These are phyloP conservation scores for Murraya koenigii DNA, from an alignment of 345 rosid species.

Conservation along the genomic window DNA sequence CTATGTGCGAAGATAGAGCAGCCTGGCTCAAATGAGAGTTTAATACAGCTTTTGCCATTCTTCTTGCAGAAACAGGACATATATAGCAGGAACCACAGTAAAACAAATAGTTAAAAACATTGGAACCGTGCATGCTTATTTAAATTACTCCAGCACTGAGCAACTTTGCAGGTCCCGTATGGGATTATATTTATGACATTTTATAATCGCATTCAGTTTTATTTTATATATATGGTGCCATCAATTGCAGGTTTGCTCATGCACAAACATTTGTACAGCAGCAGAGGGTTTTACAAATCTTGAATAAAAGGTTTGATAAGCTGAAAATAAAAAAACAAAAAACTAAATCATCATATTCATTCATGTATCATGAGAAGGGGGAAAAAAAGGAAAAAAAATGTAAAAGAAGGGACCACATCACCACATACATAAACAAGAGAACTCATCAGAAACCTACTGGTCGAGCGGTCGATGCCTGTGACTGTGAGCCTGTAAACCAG, in stretches of 20 bases:
- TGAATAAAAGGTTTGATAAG: background rate
- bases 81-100: background rate
- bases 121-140: background rate
- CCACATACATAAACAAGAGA: background rate
- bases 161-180: background rate
- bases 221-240: background rate
- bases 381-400: too few species aligned
- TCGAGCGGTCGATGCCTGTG: background rate
- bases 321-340: background rate
- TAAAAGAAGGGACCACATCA: background rate
- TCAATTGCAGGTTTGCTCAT: background rate
- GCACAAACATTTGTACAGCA: background rate
- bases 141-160: background rate
- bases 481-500: background rate
- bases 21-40: background rate
- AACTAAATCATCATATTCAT: background rate
- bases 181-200: background rate
- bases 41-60: background rate
- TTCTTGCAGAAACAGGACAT: too few species aligned
- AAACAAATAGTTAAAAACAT: too few species aligned
- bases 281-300: background rate
- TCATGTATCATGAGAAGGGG: too few species aligned
- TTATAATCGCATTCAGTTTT: background rate
- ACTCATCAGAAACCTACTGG: background rate
- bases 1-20: background rate